These are phyloP conservation scores for Calonectria pseudoturangicola DNA, from an alignment of 2,329 filamentous ascomycete species.

Conservation along the genomic window DNA sequence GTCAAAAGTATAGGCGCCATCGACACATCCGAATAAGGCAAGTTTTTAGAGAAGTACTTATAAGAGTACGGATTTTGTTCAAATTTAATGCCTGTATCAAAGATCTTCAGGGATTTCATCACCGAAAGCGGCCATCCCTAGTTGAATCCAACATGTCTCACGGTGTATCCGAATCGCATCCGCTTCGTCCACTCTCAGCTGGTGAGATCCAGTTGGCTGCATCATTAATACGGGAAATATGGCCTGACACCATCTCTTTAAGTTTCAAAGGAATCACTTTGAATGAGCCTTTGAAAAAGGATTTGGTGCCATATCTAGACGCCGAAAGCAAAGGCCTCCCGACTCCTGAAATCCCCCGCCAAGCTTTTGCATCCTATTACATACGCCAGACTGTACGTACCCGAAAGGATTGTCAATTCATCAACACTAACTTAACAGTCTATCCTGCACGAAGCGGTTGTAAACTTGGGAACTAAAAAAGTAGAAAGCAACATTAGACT, in stretches of 20 bases:
- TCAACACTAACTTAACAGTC: conserved; percentile 32
- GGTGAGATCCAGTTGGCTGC: conserved; percentile 45
- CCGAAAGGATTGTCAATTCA: not conserved
- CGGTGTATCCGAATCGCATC: conserved; percentile 23
- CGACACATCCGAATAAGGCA: not conserved
- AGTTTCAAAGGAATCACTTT: conserved; percentile 49
- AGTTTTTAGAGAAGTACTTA: not conserved
- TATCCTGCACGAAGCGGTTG: conserved; percentile 45
- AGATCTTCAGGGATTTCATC: not conserved
- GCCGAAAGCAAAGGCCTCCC: conserved; percentile 36
- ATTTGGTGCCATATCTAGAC: conserved; percentile 41
- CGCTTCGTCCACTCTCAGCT: conserved; percentile 44
- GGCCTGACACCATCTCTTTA: conserved; percentile 43
- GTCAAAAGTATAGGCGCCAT: not conserved
- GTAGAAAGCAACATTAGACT: conserved; percentile 48
- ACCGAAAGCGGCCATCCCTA: not conserved
- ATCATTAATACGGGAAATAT: conserved; percentile 38
- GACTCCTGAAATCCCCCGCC: conserved; percentile 35
- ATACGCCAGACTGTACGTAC: conserved; percentile 41
- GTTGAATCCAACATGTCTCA: not conserved
- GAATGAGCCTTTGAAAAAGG: conserved; percentile 45
- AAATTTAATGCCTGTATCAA: not conserved
- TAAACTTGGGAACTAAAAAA: conserved; percentile 41
- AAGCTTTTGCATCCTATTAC: conserved; percentile 47
- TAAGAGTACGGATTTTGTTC: not conserved